Conservation (phyloP, 768 basidiomycete genomes). For the Rhizopogon vesiculosus region DNA sequence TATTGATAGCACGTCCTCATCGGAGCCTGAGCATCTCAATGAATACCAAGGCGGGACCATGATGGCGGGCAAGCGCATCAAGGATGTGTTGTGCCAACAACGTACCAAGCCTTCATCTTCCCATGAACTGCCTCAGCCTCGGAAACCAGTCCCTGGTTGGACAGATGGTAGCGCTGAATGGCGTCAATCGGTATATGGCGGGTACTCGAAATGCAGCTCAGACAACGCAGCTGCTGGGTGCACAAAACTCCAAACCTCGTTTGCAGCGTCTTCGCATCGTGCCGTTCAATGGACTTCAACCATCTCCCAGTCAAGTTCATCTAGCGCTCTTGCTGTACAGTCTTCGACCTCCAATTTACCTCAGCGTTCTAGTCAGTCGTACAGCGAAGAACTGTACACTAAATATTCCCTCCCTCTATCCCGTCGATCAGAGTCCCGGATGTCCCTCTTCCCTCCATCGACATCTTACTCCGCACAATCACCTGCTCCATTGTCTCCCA, state of each 20-base stretch:
- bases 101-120: constrained; percentile 30
- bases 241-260: constrained; percentile 37
- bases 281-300: constrained; percentile 47
- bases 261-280: constrained; percentile 46
- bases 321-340: constrained; percentile 21
- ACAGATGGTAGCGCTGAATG: constrained; percentile 62
- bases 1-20: constrained; percentile 13
- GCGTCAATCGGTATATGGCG: constrained; percentile 59
- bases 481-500: constrained; percentile 29
- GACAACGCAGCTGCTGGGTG: constrained; percentile 26
- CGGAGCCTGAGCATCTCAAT: constrained; percentile 26
- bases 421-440: constrained; percentile 50
- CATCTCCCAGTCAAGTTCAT: constrained; percentile 12
- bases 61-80: constrained; percentile 61
- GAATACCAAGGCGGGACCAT: constrained; percentile 60
- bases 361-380: constrained; percentile 25
- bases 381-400: constrained; percentile 44
- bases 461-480: constrained; percentile 33
- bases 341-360: constrained; percentile 17
- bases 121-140: constrained; percentile 28
- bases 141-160: constrained; percentile 58
- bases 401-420: constrained; percentile 54
- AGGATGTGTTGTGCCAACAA: constrained; percentile 39
- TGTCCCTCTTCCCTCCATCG: constrained; percentile 32
- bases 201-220: constrained; percentile 35